Percentiles rank a stretch among this genome's conserved stretches.
phyloP scores from a whole-genome alignment of 2,329 filamentous ascomycete genomes.

The Tolypocladium ovalisporum region DNA sequence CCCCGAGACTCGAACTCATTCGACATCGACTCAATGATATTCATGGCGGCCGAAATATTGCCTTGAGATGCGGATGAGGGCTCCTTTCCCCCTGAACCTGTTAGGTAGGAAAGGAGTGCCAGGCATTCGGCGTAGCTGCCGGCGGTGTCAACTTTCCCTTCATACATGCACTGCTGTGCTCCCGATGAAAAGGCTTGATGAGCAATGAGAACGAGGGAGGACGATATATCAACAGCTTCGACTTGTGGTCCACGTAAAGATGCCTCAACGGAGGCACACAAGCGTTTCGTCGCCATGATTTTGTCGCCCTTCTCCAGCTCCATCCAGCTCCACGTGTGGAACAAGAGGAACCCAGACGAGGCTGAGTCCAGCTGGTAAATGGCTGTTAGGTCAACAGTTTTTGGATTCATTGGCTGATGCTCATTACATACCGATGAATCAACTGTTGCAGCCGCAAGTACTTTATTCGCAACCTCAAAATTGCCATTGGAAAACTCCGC shows the following conservation, averaged over 20 bases:
- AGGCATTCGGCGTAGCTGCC: conserved; percentile 48
- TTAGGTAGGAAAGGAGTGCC: conserved; percentile 58
- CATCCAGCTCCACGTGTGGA: conserved; percentile 57
- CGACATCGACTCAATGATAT: conserved; percentile 28
- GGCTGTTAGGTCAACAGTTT: not conserved
- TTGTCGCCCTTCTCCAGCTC: conserved; percentile 36
- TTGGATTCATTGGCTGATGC: not conserved
- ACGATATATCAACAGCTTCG: conserved; percentile 10
- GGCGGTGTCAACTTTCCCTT: conserved; percentile 35
- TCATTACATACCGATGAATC: conserved; percentile 17
- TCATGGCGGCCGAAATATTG: conserved; percentile 41
- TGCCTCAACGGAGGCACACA: conserved; percentile 29
- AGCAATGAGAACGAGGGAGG: conserved; percentile 39
- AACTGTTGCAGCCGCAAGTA: conserved; percentile 54
- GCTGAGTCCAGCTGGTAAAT: conserved; percentile 7
- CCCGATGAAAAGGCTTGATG: conserved; percentile 40
- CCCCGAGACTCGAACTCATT: conserved; percentile 28
- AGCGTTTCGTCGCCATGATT: conserved; percentile 20
- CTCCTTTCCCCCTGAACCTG: conserved; percentile 27
- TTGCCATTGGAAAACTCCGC: conserved; percentile 55
- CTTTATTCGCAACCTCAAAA: conserved; percentile 44
- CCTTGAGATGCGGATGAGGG: conserved; percentile 38
- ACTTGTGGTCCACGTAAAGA: conserved; percentile 5
- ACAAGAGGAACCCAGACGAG: conserved; percentile 29
- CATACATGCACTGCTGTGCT: conserved; percentile 45